Conservation (phyloP, 2,329 filamentous ascomycete genomes). For the Monilinia fructigena region DNA sequence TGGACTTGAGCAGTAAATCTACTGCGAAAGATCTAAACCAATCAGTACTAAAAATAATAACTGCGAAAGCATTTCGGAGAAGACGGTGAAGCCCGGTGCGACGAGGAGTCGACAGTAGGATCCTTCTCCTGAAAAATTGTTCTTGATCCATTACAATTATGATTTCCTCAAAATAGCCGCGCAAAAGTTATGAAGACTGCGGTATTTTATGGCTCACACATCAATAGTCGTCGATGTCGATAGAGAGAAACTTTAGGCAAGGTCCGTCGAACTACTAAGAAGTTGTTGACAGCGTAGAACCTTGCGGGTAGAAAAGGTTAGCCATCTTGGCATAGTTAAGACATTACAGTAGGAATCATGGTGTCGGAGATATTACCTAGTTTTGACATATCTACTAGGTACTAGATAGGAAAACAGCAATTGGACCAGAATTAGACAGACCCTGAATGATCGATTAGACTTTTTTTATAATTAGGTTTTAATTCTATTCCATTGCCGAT, state of each 20-base stretch:
- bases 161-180: slow-evolving; percentile 16
- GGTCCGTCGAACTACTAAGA: slow-evolving; percentile 9
- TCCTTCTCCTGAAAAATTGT: neutral
- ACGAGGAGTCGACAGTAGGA: slow-evolving; percentile 7
- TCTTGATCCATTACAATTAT: slow-evolving; percentile 1
- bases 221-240: neutral
- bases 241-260: slow-evolving; percentile 21
- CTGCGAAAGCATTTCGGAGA: slow-evolving; percentile 9
- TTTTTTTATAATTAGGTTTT: neutral
- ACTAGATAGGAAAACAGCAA: slow-evolving; percentile 7
- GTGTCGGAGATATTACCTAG: slow-evolving; percentile 21
- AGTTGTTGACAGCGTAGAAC: slow-evolving; percentile 8
- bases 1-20: neutral
- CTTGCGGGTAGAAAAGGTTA: slow-evolving; percentile 8
- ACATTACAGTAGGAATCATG: slow-evolving; percentile 12
- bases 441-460: neutral
- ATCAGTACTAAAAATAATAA: neutral
- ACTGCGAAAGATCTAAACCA: neutral
- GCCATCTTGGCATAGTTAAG: slow-evolving; percentile 14
- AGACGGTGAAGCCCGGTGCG: slow-evolving; percentile 4
- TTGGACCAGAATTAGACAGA: neutral
- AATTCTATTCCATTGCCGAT: neutral
- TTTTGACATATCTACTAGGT: slow-evolving; percentile 9
- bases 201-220: neutral
- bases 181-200: slow-evolving; percentile 14